A percentile compares a stretch with the other conserved stretches of the same genome.
phyloP scores from a whole-genome alignment of 2,329 filamentous ascomycete species.

The Orbilia oligospora region DNA sequence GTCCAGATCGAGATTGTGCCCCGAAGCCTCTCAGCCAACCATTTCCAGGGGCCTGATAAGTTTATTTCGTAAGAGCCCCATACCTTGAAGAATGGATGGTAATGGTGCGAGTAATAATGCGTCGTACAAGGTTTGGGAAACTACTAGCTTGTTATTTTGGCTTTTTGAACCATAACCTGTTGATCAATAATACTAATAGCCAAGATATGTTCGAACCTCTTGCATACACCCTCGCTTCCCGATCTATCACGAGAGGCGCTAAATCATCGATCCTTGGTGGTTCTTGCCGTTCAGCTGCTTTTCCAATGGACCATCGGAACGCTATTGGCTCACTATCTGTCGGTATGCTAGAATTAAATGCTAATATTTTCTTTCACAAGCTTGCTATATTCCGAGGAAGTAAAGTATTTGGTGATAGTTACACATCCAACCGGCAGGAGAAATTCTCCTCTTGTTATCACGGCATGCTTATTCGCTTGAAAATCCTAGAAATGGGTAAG shows the following conservation, averaged over 20 bases:
- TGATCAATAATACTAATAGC: constrained; percentile 30
- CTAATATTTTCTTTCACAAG: constrained; percentile 24
- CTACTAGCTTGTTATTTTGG: background rate
- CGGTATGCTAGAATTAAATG: constrained; percentile 31
- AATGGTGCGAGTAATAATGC: constrained; percentile 1
- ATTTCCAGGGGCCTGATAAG: constrained; percentile 17
- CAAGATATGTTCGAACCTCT: constrained; percentile 20
- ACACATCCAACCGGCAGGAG: constrained; percentile 30
- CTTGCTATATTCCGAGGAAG: constrained; percentile 22
- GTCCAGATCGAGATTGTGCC: constrained; percentile 39
- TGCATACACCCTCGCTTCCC: constrained; percentile 40
- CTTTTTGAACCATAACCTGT: constrained; percentile 12
- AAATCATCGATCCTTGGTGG: constrained; percentile 46
- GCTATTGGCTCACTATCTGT: constrained; percentile 31
- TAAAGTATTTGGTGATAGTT: constrained; percentile 25
- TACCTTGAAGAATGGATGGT: constrained; percentile 19
- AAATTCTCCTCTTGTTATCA: constrained; percentile 20
- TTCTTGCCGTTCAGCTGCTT: constrained; percentile 44
- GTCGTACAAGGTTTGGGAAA: constrained; percentile 18
- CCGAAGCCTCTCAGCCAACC: constrained; percentile 49
- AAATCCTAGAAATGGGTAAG: constrained; percentile 44
- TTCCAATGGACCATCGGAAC: background rate
- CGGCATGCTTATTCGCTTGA: constrained; percentile 43
- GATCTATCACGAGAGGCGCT: constrained; percentile 42
- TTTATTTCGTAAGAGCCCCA: constrained; percentile 38